Percentiles rank a stretch among this genome's conserved stretches.
These are phyloP conservation scores for Flaveria floridana DNA, from an alignment of 140 eudicot genomes.

Conservation along the genomic window DNA sequence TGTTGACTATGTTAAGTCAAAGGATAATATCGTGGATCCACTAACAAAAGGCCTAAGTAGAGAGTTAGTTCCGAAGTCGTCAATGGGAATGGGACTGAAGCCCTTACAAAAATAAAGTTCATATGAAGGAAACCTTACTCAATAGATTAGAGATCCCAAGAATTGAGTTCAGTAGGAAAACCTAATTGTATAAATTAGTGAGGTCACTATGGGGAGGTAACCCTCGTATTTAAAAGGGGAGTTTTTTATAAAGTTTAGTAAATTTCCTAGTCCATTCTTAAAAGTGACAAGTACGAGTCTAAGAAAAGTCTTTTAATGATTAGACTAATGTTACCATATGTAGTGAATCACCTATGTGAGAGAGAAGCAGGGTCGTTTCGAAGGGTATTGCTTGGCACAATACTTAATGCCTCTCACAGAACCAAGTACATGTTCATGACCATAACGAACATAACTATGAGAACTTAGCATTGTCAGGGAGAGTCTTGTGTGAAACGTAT, in stretches of 20 bases:
- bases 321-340: no score
- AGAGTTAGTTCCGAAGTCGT: not conserved
- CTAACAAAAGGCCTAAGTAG: not conserved
- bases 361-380: no score
- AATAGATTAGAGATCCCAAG: not conserved
- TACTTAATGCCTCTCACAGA: not conserved
- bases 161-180: no score
- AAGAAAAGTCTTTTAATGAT: no score
- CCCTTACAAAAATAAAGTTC: not conserved
- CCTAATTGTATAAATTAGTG: no score
- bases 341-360: no score
- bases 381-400: not conserved
- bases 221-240: no score
- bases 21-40: not conserved
- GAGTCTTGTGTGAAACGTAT: not conserved
- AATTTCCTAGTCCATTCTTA: no score
- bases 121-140: not conserved
- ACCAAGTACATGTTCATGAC: not conserved
- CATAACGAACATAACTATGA: conserved; percentile 4
- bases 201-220: no score
- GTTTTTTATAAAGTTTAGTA: no score
- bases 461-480: not conserved
- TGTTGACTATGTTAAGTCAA: no score
- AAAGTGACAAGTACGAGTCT: no score
- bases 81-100: not conserved